phyloP scores from a whole-genome alignment of 495 filamentous ascomycete species.

The Penicillium cataractarum region DNA sequence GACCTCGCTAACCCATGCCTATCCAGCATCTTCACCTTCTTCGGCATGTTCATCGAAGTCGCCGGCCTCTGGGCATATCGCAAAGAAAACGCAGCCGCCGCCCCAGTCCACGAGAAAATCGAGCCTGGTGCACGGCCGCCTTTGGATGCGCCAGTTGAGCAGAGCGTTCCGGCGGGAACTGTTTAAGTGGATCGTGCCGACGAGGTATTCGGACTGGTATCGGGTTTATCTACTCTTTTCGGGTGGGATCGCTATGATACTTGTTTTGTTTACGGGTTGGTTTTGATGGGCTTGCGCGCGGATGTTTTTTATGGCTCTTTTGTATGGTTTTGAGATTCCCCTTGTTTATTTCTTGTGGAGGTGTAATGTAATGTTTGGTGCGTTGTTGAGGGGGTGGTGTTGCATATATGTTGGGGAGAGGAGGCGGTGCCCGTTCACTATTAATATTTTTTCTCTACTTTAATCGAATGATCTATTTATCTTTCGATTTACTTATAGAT shows the following conservation, averaged over 20 bases:
- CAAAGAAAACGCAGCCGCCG: slow-evolving; percentile 23
- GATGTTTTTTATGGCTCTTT: background rate
- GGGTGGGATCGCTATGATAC: background rate
- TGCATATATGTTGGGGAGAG: background rate
- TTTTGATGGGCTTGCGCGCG: background rate
- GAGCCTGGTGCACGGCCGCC: slow-evolving; percentile 21
- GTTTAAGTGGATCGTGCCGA: slow-evolving; percentile 8
- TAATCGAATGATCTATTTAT: too few species aligned
- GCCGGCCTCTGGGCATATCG: slow-evolving; percentile 52
- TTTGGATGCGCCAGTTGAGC: slow-evolving; percentile 29
- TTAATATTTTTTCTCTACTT: too few species aligned
- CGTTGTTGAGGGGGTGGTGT: background rate
- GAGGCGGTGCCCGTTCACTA: too few species aligned
- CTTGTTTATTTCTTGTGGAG: background rate
- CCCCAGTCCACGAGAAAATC: slow-evolving; percentile 33
- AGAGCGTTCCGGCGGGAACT: slow-evolving; percentile 6
- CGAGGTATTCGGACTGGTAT: background rate
- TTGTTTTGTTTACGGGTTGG: slow-evolving; percentile 2
- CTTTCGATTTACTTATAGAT: too few species aligned
- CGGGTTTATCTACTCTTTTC: slow-evolving; percentile 3
- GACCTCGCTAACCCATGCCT: background rate
- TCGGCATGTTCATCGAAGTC: slow-evolving; percentile 58
- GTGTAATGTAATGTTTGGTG: background rate
- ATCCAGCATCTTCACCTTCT: slow-evolving; percentile 47
- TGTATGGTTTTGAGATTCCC: slow-evolving; percentile 11